These are phyloP conservation scores for Termitomyces sp. DNA, from an alignment of 1,284 basidiomycete species.

Conservation along the genomic window DNA sequence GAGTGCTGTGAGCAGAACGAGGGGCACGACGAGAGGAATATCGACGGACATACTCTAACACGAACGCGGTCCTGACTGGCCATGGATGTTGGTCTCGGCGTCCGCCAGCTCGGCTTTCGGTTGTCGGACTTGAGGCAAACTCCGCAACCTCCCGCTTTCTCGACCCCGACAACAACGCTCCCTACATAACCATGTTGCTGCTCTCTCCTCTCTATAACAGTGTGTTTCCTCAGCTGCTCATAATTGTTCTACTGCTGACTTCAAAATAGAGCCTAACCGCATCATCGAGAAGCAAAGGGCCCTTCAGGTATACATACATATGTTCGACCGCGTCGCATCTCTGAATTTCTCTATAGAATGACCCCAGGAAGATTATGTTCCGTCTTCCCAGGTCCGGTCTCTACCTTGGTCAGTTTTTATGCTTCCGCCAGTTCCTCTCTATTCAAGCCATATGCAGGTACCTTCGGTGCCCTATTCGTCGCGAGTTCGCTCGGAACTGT, in stretches of 20 bases:
- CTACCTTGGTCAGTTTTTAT: conserved; percentile 31
- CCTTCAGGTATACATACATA: conserved; percentile 48
- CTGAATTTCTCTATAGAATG: conserved; percentile 24
- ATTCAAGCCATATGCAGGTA: conserved; percentile 25
- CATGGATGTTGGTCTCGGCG: conserved; percentile 30
- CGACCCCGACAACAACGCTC: conserved; percentile 18
- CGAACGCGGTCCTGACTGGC: conserved; percentile 58
- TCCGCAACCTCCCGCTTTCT: conserved; percentile 34
- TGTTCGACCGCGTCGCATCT: not conserved
- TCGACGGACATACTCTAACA: conserved; percentile 52
- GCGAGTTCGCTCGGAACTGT: conserved; percentile 48
- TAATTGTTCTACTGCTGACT: conserved; percentile 6
- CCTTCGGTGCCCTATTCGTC: conserved; percentile 49
- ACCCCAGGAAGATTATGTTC: conserved; percentile 28
- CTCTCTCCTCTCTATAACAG: conserved; percentile 56
- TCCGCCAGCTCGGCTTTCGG: conserved; percentile 17
- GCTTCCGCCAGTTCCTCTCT: not conserved
- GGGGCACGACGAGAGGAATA: conserved; percentile 11
- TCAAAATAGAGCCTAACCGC: conserved; percentile 51
- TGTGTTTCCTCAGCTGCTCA: conserved; percentile 17
- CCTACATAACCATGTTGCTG: conserved; percentile 33
- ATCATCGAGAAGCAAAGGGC: conserved; percentile 59
- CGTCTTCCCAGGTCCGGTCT: conserved; percentile 34
- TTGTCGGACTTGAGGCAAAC: conserved; percentile 26
- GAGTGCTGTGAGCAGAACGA: conserved; percentile 10